phyloP scores from a whole-genome alignment of 805 yeast species.

The Teunomyces barrocoloradensis region DNA sequence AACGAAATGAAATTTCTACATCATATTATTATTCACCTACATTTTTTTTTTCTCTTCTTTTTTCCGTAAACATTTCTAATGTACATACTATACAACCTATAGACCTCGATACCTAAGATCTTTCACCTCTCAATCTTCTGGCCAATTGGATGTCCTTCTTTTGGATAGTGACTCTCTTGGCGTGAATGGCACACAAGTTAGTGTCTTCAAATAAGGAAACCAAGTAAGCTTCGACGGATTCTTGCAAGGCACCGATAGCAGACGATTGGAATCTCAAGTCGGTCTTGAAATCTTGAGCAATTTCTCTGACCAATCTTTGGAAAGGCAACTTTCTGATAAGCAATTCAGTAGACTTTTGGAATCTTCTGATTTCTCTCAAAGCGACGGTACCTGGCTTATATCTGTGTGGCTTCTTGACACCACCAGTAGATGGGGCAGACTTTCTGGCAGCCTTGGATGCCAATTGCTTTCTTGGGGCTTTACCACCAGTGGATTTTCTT shows the following conservation, averaged over 20 bases:
- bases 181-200: constrained; percentile 50
- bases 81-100: constrained; percentile 11
- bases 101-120: constrained; percentile 26
- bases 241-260: constrained; percentile 54
- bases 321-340: constrained; percentile 95
- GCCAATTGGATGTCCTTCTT: constrained; percentile 50
- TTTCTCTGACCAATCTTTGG: constrained; percentile 95
- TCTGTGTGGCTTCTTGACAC: constrained; percentile 94
- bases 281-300: constrained; percentile 90
- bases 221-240: constrained; percentile 48
- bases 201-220: constrained; percentile 48
- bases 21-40: not conserved
- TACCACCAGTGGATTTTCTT: constrained; percentile 94
- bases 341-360: constrained; percentile 93
- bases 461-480: constrained; percentile 91
- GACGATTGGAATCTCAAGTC: constrained; percentile 96
- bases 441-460: constrained; percentile 93
- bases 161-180: constrained; percentile 48
- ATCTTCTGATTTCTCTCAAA: constrained; percentile 94
- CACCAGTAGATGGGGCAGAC: constrained; percentile 88
- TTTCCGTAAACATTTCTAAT: constrained; percentile 7
- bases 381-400: constrained; percentile 98
- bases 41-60: not conserved
- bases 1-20: no score
- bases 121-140: constrained; percentile 50